Base-by-base conservation (phyloP, 352 stramenopile genomes). In the Phytophthora pseudosyringae region DNA sequence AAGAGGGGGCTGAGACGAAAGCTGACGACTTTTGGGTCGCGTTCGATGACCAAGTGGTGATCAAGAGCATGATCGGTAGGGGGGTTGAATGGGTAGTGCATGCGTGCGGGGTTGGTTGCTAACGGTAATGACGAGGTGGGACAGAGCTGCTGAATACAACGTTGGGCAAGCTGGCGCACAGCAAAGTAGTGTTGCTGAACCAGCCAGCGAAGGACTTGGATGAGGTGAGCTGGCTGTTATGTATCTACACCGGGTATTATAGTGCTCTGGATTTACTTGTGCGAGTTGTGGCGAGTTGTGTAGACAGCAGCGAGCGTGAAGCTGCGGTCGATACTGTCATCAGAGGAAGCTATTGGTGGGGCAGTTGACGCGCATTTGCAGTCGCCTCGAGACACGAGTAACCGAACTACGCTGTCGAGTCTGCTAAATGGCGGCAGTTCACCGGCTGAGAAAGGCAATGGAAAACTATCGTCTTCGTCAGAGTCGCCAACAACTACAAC, bases 11-110 rank as follows among this genome's bases (percentile, higher is more conserved):
- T 16, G 33, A 45, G 28, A n/a, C 65, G 4, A 76, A 53, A 21
- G 57, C 49, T 6, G 82, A 93, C 50, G 70, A 78, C 45, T 94
- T 90, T 51, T 94, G 83, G 83, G 73, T 78, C 36, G 68, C 78
- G 1, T 92, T 91, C 54, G 83, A 94, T 55, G 75, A 61, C 18
- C 56, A 82, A 43, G 63, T 90, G 13, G 72, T 92, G 52, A 51
- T 75, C 16, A 94, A 94, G 61, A 91, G 75, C 21, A 74, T 94
- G 53, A 93, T 93, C 28, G 84, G 84, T 90, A n/a, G n/a, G n/a
- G 33, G 62, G n/a, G 15, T 51, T 12, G 10, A 16, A 52, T 38
- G 0, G 25, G 61, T 49, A 15, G n/a, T 41, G 4, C 11, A 53
- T 38, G 32, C n/a, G n/a, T n/a, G n/a, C n/a, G n/a, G n/a, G n/a